Evolutionary conservation across 768 basidiomycete species (phyloP), one percentile per base, ranked within the genome.

Genomic region (Phlebiopsis gigantea): DNA sequence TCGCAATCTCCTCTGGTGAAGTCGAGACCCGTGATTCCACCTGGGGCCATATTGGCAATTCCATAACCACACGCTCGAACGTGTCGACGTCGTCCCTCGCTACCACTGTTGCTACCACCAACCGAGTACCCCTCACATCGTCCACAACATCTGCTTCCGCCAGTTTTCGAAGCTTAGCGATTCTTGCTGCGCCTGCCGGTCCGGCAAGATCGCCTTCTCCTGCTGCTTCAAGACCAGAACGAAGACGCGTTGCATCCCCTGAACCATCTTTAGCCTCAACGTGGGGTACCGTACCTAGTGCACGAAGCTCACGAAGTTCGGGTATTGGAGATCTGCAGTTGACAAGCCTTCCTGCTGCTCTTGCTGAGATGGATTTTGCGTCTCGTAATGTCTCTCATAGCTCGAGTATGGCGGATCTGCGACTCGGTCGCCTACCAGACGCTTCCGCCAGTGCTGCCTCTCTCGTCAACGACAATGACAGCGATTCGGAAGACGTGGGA

Each of bases 241-340:
- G 39, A 39, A n/a, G 42, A 49, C 26, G 19, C 7, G 41, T 42
- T 51, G 22, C 7, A 21, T 53, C 58, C 15, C 46, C 55, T 14
- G 45, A 46, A 31, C 59, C 59, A 14, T 60, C 59, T 28, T 9
- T 44, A 31, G 56, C 46, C 9, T 60, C 58, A 14, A 55, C 59
- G 10, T 60, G 59, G 59, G 59, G 59, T 12, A 60, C 59, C 24
- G 59, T 60, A 10, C 41, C 55, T 50, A 60, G 50, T 47, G 52
- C 46, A 21, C 50, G 50, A 12, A 53, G 39, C 6, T 57, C 59
- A 9, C 31, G 59, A 44, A 55, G 49, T 41, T 45, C 51, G 25
- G 30, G 56, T 28, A 34, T 60, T 19, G 28, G 56, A 17, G 46
- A 47, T 47, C 58, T 58, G 21, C 21, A 52, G 19, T 47, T 59